Evolutionary conservation across 495 filamentous ascomycete genomes (phyloP).

Genomic region (Xylaria telfairii): DNA sequence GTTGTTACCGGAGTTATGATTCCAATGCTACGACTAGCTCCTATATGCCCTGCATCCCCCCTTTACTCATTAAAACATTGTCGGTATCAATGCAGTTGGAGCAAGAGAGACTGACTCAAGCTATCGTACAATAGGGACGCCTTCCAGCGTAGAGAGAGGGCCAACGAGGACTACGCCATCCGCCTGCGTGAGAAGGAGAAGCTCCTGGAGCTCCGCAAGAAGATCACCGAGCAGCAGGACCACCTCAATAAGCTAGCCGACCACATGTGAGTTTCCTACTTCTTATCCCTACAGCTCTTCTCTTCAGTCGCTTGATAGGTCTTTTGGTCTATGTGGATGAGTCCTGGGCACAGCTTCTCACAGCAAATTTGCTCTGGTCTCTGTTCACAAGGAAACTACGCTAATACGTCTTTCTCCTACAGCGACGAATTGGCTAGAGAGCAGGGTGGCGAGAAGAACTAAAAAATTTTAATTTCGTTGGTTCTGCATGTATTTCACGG

Average conservation of each 20-base stretch:
- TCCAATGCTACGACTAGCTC: not conserved
- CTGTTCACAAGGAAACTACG: not conserved
- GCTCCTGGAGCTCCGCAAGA: constrained; percentile 74
- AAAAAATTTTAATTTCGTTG: constrained; percentile 38
- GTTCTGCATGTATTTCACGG: not conserved
- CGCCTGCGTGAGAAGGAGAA: constrained; percentile 84
- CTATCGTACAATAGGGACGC: constrained; percentile 65
- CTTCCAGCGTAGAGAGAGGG: constrained; percentile 89
- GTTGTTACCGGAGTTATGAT: not conserved
- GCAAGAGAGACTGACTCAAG: constrained; percentile 2
- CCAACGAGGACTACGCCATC: constrained; percentile 83
- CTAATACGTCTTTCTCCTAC: constrained; percentile 33
- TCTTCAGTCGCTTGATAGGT: not conserved
- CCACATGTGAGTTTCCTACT: constrained; percentile 71
- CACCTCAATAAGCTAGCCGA: constrained; percentile 83
- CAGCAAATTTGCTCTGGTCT: not conserved
- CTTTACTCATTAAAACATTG: not conserved
- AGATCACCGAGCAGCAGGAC: constrained; percentile 77
- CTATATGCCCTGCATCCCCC: not conserved
- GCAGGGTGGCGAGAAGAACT: constrained; percentile 78
- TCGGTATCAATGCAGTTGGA: not conserved
- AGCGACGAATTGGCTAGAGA: constrained; percentile 73
- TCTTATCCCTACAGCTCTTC: constrained; percentile 20
- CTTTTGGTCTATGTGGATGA: not conserved
- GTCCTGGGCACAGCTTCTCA: not conserved